Conservation (phyloP, 2,329 filamentous ascomycete genomes). For the Ophiostoma sp. region DNA sequence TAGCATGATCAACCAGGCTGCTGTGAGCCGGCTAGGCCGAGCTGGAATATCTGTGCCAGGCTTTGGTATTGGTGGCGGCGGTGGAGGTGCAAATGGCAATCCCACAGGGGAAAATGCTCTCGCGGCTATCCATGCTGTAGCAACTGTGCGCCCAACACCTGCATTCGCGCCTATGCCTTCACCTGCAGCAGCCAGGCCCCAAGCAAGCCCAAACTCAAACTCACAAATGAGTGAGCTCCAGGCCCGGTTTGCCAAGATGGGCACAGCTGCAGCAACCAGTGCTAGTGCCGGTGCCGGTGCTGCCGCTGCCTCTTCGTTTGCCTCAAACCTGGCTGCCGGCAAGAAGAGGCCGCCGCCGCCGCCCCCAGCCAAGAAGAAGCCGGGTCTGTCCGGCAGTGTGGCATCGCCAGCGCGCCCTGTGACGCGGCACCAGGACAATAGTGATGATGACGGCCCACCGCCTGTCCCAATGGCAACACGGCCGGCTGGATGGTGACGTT, state of each 20-base stretch:
- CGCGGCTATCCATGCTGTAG: constrained; percentile 20
- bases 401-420: neutral
- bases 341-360: constrained; percentile 52
- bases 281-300: constrained; percentile 44
- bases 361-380: constrained; percentile 52
- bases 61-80: constrained; percentile 59
- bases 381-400: constrained; percentile 33
- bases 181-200: neutral
- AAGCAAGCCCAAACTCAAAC: constrained; percentile 23
- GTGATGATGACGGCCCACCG: constrained; percentile 40
- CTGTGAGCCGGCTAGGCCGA: constrained; percentile 61
- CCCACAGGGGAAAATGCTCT: constrained; percentile 8
- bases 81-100: constrained; percentile 24
- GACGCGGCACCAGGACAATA: constrained; percentile 30
- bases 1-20: constrained; percentile 46
- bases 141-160: neutral
- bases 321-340: constrained; percentile 29
- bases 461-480: constrained; percentile 50
- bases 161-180: constrained; percentile 12
- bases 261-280: constrained; percentile 47
- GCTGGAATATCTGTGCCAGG: constrained; percentile 75
- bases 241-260: constrained; percentile 57
- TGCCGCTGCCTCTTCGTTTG: neutral
- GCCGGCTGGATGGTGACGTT: constrained; percentile 34
- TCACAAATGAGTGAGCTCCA: constrained; percentile 61